Evolutionary conservation across 352 stramenopile species (phyloP), one percentile per base, ranked within the genome.

Genomic region (Blastocystis sp.): DNA sequence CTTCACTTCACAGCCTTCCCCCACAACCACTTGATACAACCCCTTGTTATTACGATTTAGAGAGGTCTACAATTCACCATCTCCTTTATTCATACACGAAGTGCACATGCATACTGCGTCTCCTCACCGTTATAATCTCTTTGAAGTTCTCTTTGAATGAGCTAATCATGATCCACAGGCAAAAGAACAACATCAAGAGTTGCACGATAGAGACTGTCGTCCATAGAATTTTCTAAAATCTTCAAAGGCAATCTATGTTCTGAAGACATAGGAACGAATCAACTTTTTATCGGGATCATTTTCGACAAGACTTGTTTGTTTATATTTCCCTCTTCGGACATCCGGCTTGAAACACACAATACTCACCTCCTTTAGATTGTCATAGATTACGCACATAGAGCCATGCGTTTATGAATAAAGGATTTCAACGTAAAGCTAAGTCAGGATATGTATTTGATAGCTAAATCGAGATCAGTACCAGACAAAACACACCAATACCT

Each of bases 391-490:
- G 41, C 62, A 80, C 70, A 80, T 80, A 34, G 26, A 63, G 8
- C 70, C 70, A 39, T 45, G n/a, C 3, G 20, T 64, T 37, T 80
- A 23, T 9, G 7, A n/a, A 9, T 80, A n/a, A 80, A 62, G 54
- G 34, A 80, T 64, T 50, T 47, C 43, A 4, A 26, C 20, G 64
- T 63, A 18, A 62, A 3, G 1, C 2, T 20, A 23, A 5, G 47
- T 29, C n/a, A 80, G n/a, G 70, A 80, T 80, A 80, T 80, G 43
- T 80, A 80, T 64, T 80, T 80, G 18, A 80, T 39, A 2, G 70
- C 70, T 15, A 62, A 11, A 80, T 80, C 70, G n/a, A 80, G 23
- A 4, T 80, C 70, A 29, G 11, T 39, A 15, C 70, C 34, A 41
- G 47, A 23, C 3, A 80, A 41, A 61, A 80, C 70, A 80, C 23